Conservation (phyloP, 768 basidiomycete genomes). For the Phylloporus arenicola region DNA sequence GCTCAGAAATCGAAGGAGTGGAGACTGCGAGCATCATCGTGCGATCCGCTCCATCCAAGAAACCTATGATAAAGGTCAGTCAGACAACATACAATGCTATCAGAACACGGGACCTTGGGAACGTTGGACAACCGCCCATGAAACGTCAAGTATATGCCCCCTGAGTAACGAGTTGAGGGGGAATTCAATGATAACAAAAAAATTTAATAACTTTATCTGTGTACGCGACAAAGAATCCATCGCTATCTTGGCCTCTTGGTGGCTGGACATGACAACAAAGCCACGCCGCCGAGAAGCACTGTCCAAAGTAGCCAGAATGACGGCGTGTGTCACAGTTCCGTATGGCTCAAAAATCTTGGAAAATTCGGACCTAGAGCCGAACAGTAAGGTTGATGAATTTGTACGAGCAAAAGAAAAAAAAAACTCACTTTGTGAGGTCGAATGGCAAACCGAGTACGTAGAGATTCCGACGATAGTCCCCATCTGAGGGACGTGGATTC, state of each 20-base stretch:
- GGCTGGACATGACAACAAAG: conserved; percentile 74
- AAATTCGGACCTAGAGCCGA: conserved; percentile 45
- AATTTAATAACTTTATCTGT: conserved; percentile 51
- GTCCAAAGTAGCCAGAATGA: conserved; percentile 79
- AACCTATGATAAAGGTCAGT: conserved; percentile 42
- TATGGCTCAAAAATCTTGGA: conserved; percentile 54
- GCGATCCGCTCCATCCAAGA: conserved; percentile 79
- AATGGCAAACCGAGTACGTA: conserved; percentile 84
- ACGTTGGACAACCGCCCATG: conserved; percentile 85
- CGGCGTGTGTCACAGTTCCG: conserved; percentile 68
- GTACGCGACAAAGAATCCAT: conserved; percentile 64
- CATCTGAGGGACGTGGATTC: conserved; percentile 15
- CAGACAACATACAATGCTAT: not conserved
- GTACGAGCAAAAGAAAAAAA: not conserved
- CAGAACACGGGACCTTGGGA: conserved; percentile 53
- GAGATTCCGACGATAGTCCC: conserved; percentile 63
- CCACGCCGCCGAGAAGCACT: conserved; percentile 79
- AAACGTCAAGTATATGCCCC: conserved; percentile 73
- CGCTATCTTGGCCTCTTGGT: conserved; percentile 65
- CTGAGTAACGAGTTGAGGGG: conserved; percentile 31
- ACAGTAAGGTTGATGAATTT: not conserved
- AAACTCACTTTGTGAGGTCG: conserved; percentile 67
- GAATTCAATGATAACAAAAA: not conserved
- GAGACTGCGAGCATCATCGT: conserved; percentile 53
- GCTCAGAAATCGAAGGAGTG: conserved; percentile 29